These are phyloP conservation scores for Hypoxylon sp. DNA, from an alignment of 2,329 filamentous ascomycete species.

Conservation along the genomic window DNA sequence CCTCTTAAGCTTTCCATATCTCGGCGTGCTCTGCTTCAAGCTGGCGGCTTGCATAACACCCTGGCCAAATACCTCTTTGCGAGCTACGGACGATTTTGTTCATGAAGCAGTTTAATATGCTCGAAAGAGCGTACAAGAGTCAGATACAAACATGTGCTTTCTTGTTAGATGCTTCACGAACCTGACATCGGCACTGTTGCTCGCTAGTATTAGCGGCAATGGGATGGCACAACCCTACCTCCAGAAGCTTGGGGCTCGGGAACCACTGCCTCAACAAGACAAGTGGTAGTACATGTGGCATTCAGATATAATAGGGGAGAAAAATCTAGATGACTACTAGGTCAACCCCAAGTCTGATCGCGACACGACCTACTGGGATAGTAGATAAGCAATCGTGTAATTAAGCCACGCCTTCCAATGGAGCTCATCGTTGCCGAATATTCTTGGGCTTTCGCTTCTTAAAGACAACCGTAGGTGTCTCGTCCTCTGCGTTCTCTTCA, in stretches of 20 bases:
- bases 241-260: background rate
- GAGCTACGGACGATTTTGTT: background rate
- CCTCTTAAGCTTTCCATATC: background rate
- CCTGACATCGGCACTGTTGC: too few relatives aligned
- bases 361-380: background rate
- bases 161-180: background rate
- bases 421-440: conserved; percentile 69
- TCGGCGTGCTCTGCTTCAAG: background rate
- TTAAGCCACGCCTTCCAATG: background rate
- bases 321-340: background rate
- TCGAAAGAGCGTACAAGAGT: background rate
- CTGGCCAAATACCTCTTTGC: background rate
- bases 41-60: background rate
- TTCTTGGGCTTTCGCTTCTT: conserved; percentile 84
- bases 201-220: background rate
- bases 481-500: conserved; percentile 50
- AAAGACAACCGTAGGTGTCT: conserved; percentile 72
- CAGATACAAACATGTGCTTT: background rate
- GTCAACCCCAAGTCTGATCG: background rate
- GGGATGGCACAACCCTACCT: background rate
- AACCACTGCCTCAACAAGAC: background rate
- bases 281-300: conserved; percentile 1
- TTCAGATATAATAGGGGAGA: background rate
- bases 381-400: background rate
- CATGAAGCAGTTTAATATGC: background rate